Conservation (phyloP, 345 rosid species). For the Linum trigynum region DNA sequence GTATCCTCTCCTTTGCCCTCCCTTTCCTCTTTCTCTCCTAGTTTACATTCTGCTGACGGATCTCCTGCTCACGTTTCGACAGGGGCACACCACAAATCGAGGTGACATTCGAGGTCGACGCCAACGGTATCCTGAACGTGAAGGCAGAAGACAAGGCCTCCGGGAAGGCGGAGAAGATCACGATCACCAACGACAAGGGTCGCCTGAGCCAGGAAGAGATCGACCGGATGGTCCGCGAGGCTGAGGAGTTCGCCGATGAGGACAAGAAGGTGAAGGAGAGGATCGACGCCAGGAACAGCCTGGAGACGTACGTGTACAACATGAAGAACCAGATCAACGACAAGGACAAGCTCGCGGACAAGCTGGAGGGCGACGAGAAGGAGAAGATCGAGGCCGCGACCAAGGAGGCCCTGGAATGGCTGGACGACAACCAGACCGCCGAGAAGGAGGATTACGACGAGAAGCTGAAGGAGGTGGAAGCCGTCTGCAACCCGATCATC, state of each 20-base stretch:
- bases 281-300: slow-evolving; percentile 22
- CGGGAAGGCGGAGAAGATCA: slow-evolving; percentile 16
- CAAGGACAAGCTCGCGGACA: slow-evolving; percentile 19
- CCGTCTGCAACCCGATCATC: slow-evolving; percentile 23
- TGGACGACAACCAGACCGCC: slow-evolving; percentile 25
- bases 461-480: slow-evolving; percentile 29
- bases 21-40: neutral
- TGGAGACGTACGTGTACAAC: slow-evolving; percentile 24
- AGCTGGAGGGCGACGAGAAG: slow-evolving; percentile 17
- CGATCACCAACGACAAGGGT: slow-evolving; percentile 20
- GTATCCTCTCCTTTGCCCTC: no score
- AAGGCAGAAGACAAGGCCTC: slow-evolving; percentile 20
- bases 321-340: slow-evolving; percentile 18
- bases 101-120: slow-evolving; percentile 21
- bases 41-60: neutral
- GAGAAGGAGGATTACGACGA: slow-evolving; percentile 24
- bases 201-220: slow-evolving; percentile 20
- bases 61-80: neutral
- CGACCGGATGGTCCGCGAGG: slow-evolving; percentile 17
- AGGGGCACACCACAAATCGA: slow-evolving; percentile 24
- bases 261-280: slow-evolving; percentile 22
- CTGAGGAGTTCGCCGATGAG: slow-evolving; percentile 21
- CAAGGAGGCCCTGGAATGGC: slow-evolving; percentile 18
- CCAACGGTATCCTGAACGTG: slow-evolving; percentile 17
- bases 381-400: slow-evolving; percentile 17